Evolutionary conservation across 1,139 yeast species (phyloP).

Genomic region (Pichiaceae sp.): DNA sequence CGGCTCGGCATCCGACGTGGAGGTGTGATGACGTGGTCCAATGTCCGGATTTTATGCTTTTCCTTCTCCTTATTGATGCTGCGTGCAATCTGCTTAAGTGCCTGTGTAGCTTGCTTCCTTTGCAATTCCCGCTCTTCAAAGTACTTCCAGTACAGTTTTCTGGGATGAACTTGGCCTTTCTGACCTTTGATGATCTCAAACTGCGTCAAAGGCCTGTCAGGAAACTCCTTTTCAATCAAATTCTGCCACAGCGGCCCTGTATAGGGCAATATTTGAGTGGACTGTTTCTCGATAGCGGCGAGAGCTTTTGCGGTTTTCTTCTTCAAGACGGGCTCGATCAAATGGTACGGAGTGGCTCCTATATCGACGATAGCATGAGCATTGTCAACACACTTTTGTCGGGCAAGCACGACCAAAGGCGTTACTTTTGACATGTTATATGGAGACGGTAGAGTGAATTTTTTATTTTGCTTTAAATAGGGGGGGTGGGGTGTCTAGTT

Average conservation of each 20-base stretch:
- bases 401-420: constrained; percentile 18
- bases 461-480: constrained; percentile 12
- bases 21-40: constrained; percentile 19
- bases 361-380: constrained; percentile 23
- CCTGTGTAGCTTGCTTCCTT: constrained; percentile 18
- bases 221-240: constrained; percentile 23
- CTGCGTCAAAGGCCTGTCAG: constrained; percentile 17
- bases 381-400: constrained; percentile 21
- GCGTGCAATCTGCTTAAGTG: constrained; percentile 18
- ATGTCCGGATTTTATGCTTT: constrained; percentile 19
- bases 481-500: no score
- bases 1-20: constrained; percentile 4
- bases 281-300: constrained; percentile 18
- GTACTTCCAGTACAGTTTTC: constrained; percentile 20
- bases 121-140: constrained; percentile 17
- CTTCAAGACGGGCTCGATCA: constrained; percentile 25
- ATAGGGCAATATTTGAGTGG: constrained; percentile 21
- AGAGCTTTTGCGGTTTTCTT: constrained; percentile 24
- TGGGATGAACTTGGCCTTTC: constrained; percentile 11
- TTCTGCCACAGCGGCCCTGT: constrained; percentile 24
- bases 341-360: constrained; percentile 24
- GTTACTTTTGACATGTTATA: constrained; percentile 15
- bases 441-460: no score
- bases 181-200: constrained; percentile 10
- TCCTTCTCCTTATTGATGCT: constrained; percentile 16